Evolutionary conservation across 257 asterid species (phyloP).

Genomic region (Petrea volubilis): DNA sequence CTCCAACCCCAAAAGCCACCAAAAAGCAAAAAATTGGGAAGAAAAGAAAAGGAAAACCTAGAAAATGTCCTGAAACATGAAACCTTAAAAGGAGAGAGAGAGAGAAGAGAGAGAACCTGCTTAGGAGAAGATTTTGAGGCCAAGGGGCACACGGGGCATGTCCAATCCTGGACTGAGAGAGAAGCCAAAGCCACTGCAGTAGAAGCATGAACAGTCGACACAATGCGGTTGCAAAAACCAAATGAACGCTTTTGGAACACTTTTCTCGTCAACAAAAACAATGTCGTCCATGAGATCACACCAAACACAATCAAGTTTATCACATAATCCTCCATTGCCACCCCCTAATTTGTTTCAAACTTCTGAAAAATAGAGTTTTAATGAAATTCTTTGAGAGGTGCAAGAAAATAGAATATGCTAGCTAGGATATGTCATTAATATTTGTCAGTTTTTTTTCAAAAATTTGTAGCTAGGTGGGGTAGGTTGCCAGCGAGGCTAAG

Average conservation of each 20-base stretch:
- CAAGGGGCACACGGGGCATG: constrained; percentile 73
- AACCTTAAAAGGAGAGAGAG: not conserved
- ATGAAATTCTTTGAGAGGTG: no score
- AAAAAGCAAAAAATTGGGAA: not conserved
- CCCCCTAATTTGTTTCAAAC: not conserved
- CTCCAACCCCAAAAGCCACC: not conserved
- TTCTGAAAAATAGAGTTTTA: not conserved
- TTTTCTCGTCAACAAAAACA: constrained; percentile 48
- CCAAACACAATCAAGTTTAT: constrained; percentile 40
- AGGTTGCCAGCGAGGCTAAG: not conserved
- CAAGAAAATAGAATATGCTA: no score
- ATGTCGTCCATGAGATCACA: constrained; percentile 63
- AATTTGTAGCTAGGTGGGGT: not conserved
- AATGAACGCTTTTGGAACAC: constrained; percentile 53
- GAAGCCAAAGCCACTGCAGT: constrained; percentile 62
- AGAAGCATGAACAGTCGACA: constrained; percentile 65
- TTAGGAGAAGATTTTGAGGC: constrained; percentile 63
- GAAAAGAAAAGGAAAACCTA: not conserved
- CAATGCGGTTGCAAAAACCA: constrained; percentile 80
- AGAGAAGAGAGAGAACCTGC: constrained; percentile 44
- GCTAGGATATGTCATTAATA: not conserved
- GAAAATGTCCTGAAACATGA: no score
- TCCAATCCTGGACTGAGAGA: constrained; percentile 70
- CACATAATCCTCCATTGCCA: constrained; percentile 48
- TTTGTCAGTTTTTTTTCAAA: not conserved